Base-by-base conservation (phyloP, 345 rosid species). In the Eucalyptus globulus region DNA sequence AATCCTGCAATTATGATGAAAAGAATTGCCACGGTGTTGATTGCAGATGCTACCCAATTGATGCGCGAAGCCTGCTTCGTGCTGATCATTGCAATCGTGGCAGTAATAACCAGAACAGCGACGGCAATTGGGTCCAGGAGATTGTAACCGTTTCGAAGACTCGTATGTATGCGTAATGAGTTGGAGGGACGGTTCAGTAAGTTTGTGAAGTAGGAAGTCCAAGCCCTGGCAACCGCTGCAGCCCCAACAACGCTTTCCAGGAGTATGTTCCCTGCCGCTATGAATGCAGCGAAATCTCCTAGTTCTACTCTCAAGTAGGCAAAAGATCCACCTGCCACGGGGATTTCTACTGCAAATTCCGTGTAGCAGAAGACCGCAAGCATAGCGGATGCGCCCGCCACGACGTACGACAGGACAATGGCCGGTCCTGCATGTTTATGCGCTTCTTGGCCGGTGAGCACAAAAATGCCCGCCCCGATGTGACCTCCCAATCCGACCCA, bases 311-410 rank as follows among this genome's bases (percentile, higher is more conserved):
- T 93, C 43, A 93, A 89, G 93, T 94, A 94, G 27, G 96, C 95
- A 88, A 94, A 94, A 72, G 96, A 95, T 9, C 97, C 97, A 3
- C 97, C 96, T 27, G 95, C 95, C 3, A 94, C 96, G 3, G 96
- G 95, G 89, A 95, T 91, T 91, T 95, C 96, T 34, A 95, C 89
- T 4, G 96, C 95, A 43, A 94, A 94, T 87, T 95, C 95, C 1
- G 94, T 93, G 91, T 94, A 95, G 92, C 95, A 95, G 92, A 95
- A 95, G 76, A 94, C 94, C 8, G 96, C 94, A 27, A 94, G 95
- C 95, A 95, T 93, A 40, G 95, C 97, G 12, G 96, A 94, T 31
- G 93, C 37, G 31, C 95, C 96, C 1, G 83, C 47, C 31, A 91
- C 95, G 87, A 92, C 93, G 17, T 93, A 94, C 53, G 95, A 94